Conservation (phyloP, 2,329 filamentous ascomycete species). For the Alternaria postmessia region DNA sequence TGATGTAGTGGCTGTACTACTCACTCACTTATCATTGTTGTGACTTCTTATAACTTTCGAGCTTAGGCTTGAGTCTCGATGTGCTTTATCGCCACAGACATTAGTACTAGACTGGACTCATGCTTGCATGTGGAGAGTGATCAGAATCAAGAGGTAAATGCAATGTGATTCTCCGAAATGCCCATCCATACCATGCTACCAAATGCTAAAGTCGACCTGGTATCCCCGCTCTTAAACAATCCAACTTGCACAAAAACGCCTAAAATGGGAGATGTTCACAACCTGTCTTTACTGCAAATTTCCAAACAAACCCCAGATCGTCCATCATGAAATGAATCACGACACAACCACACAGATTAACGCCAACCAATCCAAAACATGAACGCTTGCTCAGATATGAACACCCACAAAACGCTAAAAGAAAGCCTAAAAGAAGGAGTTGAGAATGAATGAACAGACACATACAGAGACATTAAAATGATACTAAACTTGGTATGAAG, state of each 20-base stretch:
- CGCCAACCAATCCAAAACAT: not conserved
- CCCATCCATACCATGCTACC: slow-evolving; percentile 5
- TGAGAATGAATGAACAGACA: slow-evolving; percentile 2
- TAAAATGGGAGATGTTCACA: not conserved
- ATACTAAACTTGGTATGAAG: slow-evolving; percentile 2
- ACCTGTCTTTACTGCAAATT: not conserved
- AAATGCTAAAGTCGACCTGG: slow-evolving; percentile 4
- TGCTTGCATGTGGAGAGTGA: not conserved
- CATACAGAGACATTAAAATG: not conserved
- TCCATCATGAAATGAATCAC: slow-evolving; percentile 1
- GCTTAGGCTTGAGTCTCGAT: not conserved
- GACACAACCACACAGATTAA: not conserved
- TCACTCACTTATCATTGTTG: not conserved
- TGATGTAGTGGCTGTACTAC: too few relatives aligned
- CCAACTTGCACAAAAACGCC: not conserved
- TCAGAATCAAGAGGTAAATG: not conserved
- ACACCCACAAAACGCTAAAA: not conserved
- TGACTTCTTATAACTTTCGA: not conserved
- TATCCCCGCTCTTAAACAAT: slow-evolving; percentile 1
- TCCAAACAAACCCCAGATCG: not conserved
- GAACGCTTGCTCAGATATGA: not conserved
- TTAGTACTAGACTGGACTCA: not conserved
- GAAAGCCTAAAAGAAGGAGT: not conserved
- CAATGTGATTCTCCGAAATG: slow-evolving; percentile 1
- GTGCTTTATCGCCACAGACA: not conserved